Base-by-base conservation (phyloP, 306 rosid genomes). In the Erythrophleum fordii region DNA sequence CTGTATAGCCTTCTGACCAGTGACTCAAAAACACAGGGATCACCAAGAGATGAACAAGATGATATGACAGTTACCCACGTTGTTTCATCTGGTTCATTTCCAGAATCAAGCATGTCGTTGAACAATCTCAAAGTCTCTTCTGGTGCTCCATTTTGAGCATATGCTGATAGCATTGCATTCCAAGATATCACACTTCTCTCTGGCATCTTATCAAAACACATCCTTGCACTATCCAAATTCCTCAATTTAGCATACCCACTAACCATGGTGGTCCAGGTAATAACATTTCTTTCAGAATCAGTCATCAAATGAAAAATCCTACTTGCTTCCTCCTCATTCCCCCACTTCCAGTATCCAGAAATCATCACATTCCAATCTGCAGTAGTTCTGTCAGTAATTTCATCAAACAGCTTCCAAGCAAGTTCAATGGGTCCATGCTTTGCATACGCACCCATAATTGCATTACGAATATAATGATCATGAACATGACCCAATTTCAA, bases 81-180 rank as follows among this genome's bases (percentile, higher is more conserved):
- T 22, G 88, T 91, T 52, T 82, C 86, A 64, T 91, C 83, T 12
- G 89, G 89, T 65, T 81, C 71, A 62, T 34, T 75, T 26, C 84
- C 69, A 41, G 82, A 78, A 67, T 77, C 81, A 74, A 88, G 68
- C 94, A 90, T 88, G 56, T 78, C 81, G 82, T 85, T 42, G 77
- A 91, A 91, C 87, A 91, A 75, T 75, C 82, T 86, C 17, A 86
- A 71, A 71, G 89, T 72, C 77, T 88, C 92, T n/a, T 81, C 84
- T 52, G 85, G 81, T 44, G 66, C 81, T 35, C 88, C 89, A 73
- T 80, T 87, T 34, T 84, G 92, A 81, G 88, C 82, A 84, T 91
- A 91, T 65, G 89, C 93, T n/a, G 92, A 88, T n/a, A 89, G 59
- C 90, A 89, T 85, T 44, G 97, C 94, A 76, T 92, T 92, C 97